phyloP scores from a whole-genome alignment of 1,284 basidiomycete genomes.

The Porodaedalea pini region DNA sequence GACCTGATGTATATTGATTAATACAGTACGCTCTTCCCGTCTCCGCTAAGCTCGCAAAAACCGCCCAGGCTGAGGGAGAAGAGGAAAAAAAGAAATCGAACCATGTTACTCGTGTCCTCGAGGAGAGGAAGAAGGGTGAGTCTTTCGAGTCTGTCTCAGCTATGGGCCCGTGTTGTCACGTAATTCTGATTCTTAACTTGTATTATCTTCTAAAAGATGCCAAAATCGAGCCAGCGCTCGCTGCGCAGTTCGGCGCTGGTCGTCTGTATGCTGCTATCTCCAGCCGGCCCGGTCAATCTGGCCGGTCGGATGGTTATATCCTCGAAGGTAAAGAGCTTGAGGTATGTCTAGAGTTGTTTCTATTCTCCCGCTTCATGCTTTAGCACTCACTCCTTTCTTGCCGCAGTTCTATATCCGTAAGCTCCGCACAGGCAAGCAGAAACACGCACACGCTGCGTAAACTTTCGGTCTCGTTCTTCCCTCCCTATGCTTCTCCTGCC shows the following conservation, averaged over 20 bases:
- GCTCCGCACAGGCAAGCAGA: conserved; percentile 89
- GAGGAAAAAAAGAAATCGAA: conserved; percentile 80
- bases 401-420: conserved; percentile 89
- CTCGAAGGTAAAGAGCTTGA: conserved; percentile 97
- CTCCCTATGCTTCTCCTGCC: not conserved
- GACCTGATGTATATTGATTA: conserved; percentile 8
- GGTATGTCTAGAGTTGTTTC: conserved; percentile 45
- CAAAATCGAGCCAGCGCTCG: conserved; percentile 86
- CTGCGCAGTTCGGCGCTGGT: conserved; percentile 83
- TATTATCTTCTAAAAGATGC: conserved; percentile 51
- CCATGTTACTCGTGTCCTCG: conserved; percentile 81
- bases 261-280: conserved; percentile 87
- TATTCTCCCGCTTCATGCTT: conserved; percentile 24
- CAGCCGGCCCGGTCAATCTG: conserved; percentile 91
- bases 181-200: no score
- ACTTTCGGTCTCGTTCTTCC: not conserved
- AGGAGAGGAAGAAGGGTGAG: conserved; percentile 85
- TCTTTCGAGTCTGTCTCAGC: conserved; percentile 10
- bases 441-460: conserved; percentile 69
- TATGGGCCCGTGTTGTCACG: no score
- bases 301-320: conserved; percentile 92
- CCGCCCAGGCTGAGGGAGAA: conserved; percentile 44
- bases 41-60: conserved; percentile 77
- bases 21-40: conserved; percentile 86
- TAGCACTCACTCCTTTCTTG: conserved; percentile 20